Percentiles rank a stretch among this genome's conserved stretches.
phyloP scores from a whole-genome alignment of 1,284 basidiomycete genomes.

The Cutaneotrichosporon daszewskae region DNA sequence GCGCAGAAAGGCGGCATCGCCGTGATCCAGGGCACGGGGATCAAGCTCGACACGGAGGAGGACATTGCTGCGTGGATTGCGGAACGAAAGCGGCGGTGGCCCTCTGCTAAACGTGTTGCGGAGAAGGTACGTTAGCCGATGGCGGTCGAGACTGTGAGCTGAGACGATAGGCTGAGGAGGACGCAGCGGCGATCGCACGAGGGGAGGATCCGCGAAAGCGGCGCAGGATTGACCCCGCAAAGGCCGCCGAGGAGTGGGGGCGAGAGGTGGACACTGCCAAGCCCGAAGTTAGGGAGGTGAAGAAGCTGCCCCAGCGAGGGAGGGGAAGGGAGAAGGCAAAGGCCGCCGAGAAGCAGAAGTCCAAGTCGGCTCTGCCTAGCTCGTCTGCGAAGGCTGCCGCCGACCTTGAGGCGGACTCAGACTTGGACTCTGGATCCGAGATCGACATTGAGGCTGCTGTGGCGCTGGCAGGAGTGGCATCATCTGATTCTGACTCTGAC shows the following conservation, averaged over 20 bases:
- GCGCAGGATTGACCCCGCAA: slow-evolving; percentile 28
- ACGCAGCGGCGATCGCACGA: slow-evolving; percentile 67
- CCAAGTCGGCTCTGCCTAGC: too few relatives aligned
- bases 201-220: slow-evolving; percentile 59
- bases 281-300: background rate
- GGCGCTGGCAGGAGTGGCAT: too few relatives aligned
- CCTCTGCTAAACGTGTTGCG: slow-evolving; percentile 60
- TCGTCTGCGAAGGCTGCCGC: background rate
- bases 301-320: slow-evolving; percentile 39
- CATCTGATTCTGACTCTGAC: slow-evolving; percentile 14
- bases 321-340: slow-evolving; percentile 15
- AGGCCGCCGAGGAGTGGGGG: slow-evolving; percentile 42
- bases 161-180: slow-evolving; percentile 55
- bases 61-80: slow-evolving; percentile 75
- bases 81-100: slow-evolving; percentile 79
- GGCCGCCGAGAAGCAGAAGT: too few relatives aligned
- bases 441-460: too few relatives aligned
- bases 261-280: slow-evolving; percentile 5
- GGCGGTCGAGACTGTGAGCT: background rate
- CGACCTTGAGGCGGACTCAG: background rate
- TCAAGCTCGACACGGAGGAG: slow-evolving; percentile 72
- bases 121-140: slow-evolving; percentile 56
- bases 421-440: background rate
- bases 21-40: slow-evolving; percentile 72
- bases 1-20: slow-evolving; percentile 48